Evolutionary conservation across 139 green algal genomes (phyloP).

Genomic region (Trebouxia sp.): DNA sequence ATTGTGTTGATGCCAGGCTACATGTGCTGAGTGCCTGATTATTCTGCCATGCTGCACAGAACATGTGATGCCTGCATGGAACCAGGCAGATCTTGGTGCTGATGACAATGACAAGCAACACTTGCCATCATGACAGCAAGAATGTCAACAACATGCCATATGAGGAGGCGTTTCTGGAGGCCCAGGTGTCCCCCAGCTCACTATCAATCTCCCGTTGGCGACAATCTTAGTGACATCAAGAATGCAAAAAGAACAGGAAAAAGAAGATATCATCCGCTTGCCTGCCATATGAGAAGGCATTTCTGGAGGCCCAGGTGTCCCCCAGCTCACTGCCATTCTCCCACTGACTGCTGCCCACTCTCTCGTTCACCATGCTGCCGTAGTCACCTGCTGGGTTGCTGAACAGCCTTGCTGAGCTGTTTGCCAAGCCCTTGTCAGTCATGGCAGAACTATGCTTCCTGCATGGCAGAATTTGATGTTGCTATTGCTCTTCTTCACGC

Average conservation of each 20-base stretch:
- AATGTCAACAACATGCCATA: constrained; percentile 72
- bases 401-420: constrained; percentile 83
- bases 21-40: too few species aligned
- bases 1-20: too few species aligned
- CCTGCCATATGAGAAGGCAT: constrained; percentile 93
- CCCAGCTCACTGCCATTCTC: constrained; percentile 87
- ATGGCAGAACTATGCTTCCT: constrained; percentile 87
- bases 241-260: too few species aligned
- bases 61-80: background rate
- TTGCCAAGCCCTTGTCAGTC: constrained; percentile 66
- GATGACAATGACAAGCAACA: too few species aligned
- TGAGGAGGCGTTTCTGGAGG: constrained; percentile 90
- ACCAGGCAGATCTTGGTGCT: background rate
- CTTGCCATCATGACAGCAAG: background rate
- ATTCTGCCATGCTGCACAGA: too few species aligned
- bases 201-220: constrained; percentile 76
- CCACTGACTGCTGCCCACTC: constrained; percentile 83
- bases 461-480: background rate
- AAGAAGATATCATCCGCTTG: background rate
- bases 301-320: constrained; percentile 92
- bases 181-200: constrained; percentile 96
- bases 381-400: constrained; percentile 95
- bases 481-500: constrained; percentile 60
- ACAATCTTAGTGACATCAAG: too few species aligned
- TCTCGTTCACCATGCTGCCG: constrained; percentile 98